Base-by-base conservation (phyloP, 345 rosid genomes). In the Camelina neglecta region DNA sequence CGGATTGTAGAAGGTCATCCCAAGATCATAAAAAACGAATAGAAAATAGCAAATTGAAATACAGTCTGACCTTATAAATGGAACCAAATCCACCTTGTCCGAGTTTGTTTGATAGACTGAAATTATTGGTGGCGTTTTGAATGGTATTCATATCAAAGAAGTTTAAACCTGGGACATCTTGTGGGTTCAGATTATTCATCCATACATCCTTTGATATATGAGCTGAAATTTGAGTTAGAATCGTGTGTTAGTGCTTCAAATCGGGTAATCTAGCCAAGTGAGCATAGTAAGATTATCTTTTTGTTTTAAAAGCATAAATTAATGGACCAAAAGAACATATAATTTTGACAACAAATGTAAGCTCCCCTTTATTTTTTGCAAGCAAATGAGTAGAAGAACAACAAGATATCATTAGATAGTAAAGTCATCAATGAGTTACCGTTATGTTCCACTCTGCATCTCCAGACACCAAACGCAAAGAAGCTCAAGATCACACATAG, bases 81-180 rank as follows among this genome's bases (percentile, higher is more conserved):
- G 79, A 4, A 2, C 79, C 79, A 48, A 75, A 75, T 15, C 68
- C 73, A 2, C 79, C 79, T 23, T 75, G 60, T 6, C 79, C 73
- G 2, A 75, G 79, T 36, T 75, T 75, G 10, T 75, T 67, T 42
- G 65, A n/a, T 1, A 15, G 8, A 36, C 41, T 58, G 33, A 75
- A 75, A 33, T 59, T 26, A 24, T 67, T 16, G 5, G 79, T 75
- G 6, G 73, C 73, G 2, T 3, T 57, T 18, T 6, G 36, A 4
- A 75, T 54, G 9, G 42, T 44, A 18, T 44, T 18, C 20, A 55
- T 54, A 6, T 74, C 66, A 66, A 49, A 72, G 16, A 60, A 61
- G 15, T 29, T 4, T 45, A 72, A 23, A 12, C 65, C 66, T 15
- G 75, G 11, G 13, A 61, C 29, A 9, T 60, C 54, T 15, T 48